Base-by-base conservation (phyloP, 768 basidiomycete genomes). In the Pleurotus sapidus region DNA sequence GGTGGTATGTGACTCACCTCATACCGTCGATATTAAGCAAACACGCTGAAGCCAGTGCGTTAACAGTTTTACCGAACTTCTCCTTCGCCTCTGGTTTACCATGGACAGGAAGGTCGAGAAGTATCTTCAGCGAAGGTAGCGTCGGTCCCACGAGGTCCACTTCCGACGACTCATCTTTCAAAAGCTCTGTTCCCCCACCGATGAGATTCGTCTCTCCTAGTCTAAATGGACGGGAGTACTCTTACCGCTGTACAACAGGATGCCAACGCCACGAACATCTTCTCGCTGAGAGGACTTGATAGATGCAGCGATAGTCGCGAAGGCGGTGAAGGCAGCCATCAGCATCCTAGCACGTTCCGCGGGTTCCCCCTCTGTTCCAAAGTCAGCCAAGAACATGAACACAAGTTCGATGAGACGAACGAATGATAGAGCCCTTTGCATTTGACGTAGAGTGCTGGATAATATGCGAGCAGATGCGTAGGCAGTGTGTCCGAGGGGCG, bases 1-100 rank as follows among this genome's bases (percentile, higher is more conserved):
- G 37, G 12, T 38, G n/a, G n/a, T n/a, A n/a, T n/a, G 12, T 14
- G 18, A 61, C 86, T 59, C 50, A 94, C 94, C 94, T 83, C 89
- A 97, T 94, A 59, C 88, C 91, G 65, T 98, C 95, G 20, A 98
- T 79, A 65, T 96, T 91, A 48, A 87, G 74, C 34, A 98, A 72
- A 65, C 92, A 94, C 0, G 88, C 81, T 0, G 93, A 95, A n/a
- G 98, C 72, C 17, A 97, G 70, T 17, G 91, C 91, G 65, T 96
- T 89, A 0, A 91, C 72, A 14, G 89, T 68, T 4, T 79, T 79
- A 12, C 77, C 78, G 63, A 86, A 92, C 56, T 79, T 75, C 18
- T 82, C 80, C 40, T 71, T 72, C 14, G 71, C 78, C 46, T 77
- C 75, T 15, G 74, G 61, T 18, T 75, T 70, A 46, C 69, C 59